Evolutionary conservation across 306 rosid species (phyloP), one percentile per base, ranked within the genome.

Genomic region (Inga oerstediana): DNA sequence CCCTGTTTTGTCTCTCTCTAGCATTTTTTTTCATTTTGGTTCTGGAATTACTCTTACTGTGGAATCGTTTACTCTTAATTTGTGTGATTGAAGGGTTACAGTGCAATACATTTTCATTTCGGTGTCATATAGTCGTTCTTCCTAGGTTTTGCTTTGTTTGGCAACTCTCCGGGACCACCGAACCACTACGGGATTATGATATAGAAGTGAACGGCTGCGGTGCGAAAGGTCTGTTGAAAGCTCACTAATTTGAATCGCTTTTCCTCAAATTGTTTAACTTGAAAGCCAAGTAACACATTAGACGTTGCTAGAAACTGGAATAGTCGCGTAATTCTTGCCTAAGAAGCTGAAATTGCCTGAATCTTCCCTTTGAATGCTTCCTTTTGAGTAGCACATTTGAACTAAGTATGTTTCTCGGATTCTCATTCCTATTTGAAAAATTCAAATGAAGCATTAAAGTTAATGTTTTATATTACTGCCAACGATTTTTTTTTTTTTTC

Each of bases 251-350:
- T 49, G 35, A 79, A 43, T 79, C 2, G 8, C 17, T 56, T 75
- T 56, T 24, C 7, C 35, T 39, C 43, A 44, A 75, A 54, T 54
- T 58, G n/a, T 74, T 44, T 22, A 32, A 79, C 78, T 74, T 68
- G 78, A 80, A 79, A 75, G 22, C 35, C 81, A 74, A 80, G 74
- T 79, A 79, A 74, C 82, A 16, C 58, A 10, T 32, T 44, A 5
- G 10, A 32, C 54, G 79, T 37, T 81, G 54, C 30, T 35, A 75
- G 46, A 17, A 32, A 48, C 46, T 10, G 78, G n/a, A 8, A 5
- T 32, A 32, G 48, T 34, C 52, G 32, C 22, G 17, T 51, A 44
- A 27, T 65, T 75, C 27, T 75, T 34, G 24, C 64, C 19, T n/a
- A 41, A 20, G 15, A 73, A 73, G 44, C 32, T 74, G 22, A 1